Conservation (phyloP, 2,329 filamentous ascomycete genomes). For the Apiospora marii region DNA sequence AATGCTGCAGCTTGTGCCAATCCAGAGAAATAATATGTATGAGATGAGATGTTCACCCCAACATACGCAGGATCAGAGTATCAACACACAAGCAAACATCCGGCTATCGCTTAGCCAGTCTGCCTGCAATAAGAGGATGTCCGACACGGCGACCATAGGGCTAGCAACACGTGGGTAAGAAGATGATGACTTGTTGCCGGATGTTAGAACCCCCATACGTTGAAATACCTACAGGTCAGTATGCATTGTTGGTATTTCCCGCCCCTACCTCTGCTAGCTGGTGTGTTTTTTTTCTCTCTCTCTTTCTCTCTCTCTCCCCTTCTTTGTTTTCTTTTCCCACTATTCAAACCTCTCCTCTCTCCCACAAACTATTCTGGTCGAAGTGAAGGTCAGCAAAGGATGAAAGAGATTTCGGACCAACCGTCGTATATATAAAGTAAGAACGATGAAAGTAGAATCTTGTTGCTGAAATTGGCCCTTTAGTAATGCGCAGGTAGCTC, state of each 20-base stretch:
- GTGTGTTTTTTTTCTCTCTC: neutral
- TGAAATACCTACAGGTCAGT: too few species aligned
- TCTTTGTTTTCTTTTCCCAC: neutral
- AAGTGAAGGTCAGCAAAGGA: neutral
- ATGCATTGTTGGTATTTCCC: neutral
- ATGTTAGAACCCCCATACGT: neutral
- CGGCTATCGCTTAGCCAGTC: neutral
- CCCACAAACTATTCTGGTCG: neutral
- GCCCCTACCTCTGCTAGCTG: neutral
- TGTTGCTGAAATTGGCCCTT: slow-evolving; percentile 18
- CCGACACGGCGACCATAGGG: neutral
- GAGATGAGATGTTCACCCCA: neutral
- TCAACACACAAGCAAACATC: neutral
- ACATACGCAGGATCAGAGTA: neutral
- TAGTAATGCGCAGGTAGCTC: slow-evolving; percentile 12
- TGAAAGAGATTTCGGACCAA: neutral
- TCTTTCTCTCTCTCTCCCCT: too few species aligned
- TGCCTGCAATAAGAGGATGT: neutral
- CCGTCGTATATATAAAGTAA: neutral
- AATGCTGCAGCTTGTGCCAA: neutral
- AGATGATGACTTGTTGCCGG: neutral
- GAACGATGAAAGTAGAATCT: neutral
- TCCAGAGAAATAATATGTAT: neutral
- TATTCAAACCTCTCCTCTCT: neutral
- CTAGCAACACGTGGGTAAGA: neutral